Evolutionary conservation across 352 stramenopile genomes (phyloP).

Genomic region (Phytophthora niederhauseri): DNA sequence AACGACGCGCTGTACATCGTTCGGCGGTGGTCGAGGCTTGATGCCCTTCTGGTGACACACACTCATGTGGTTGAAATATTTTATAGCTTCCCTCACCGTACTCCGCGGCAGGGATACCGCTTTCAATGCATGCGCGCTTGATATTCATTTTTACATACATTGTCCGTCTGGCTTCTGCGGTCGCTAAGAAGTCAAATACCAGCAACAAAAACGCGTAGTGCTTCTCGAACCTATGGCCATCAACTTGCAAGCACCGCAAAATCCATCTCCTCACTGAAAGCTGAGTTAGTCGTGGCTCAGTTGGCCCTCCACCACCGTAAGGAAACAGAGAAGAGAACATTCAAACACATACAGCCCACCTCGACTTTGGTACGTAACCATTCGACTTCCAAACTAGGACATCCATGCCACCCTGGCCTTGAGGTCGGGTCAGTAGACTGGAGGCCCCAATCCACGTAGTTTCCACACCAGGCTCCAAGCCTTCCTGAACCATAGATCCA

Average conservation of each 20-base stretch:
- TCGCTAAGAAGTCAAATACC: constrained; percentile 26
- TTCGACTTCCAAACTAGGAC: constrained; percentile 16
- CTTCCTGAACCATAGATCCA: too few species aligned
- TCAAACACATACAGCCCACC: not conserved
- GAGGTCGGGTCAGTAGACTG: too few species aligned
- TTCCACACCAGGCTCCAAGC: too few species aligned
- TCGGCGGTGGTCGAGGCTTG: not conserved
- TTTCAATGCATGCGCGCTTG: constrained; percentile 12
- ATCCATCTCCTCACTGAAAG: constrained; percentile 31
- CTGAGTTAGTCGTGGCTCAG: constrained; percentile 5
- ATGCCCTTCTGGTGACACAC: not conserved
- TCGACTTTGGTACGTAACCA: not conserved
- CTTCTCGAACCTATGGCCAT: constrained; percentile 28
- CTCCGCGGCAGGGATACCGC: not conserved
- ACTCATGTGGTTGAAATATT: constrained; percentile 3
- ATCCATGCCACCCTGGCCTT: not conserved
- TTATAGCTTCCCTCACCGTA: not conserved
- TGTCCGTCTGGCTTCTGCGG: constrained; percentile 12
- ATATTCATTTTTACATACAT: constrained; percentile 33
- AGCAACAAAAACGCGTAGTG: constrained; percentile 39
- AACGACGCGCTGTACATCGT: constrained; percentile 13
- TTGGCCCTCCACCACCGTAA: constrained; percentile 31
- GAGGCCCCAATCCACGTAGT: too few species aligned
- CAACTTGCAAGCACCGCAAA: constrained; percentile 16
- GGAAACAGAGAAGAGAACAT: constrained; percentile 40